Base-by-base conservation (phyloP, 1,139 yeast species). In the Candida labiduridarum region DNA sequence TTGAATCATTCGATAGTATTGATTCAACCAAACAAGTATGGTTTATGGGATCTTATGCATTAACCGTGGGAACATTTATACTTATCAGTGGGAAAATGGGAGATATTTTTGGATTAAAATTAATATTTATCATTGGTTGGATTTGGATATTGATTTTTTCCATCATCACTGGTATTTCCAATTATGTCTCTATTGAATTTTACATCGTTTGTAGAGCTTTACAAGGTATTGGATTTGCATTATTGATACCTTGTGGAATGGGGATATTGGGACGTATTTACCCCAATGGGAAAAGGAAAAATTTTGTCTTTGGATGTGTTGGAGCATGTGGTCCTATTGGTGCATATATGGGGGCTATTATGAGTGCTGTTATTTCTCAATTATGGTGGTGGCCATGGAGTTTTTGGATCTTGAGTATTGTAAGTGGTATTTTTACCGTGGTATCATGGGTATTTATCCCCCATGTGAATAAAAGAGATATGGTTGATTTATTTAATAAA, bases 301-400 rank as follows among this genome's bases (percentile, higher is more conserved):
- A 82, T 53, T 61, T 79, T 36, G 81, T 74, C 0, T 80, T 82
- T 57, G 78, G 82, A 16, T 55, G 75, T 22, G 69, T 80, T 25
- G 85, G 84, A 11, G 80, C 83, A 6, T 74, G 76, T 58, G 84
- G 84, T 0, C 85, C 86, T 4, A 61, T 71, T 2, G 86, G 86
- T 12, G 85, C 85, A 0, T 68, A 77, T 3, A 44, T 78, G 22
- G 83, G 83, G 1, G 74, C 75, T 1, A 52, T 80, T 2, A 72
- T 80, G 68, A 77, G 82, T 2, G 84, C 80, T 0, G 62, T 78
- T 1, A 69, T 78, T 22, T 74, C 76, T 3, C 71, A 78, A 41
- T 58, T 62, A 31, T 65, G 69, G 41, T 66, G 74, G 66, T 80
- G 84, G 83, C 78, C 81, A 2, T 80, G 84, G 84, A 71, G 75